Percentiles rank a stretch among this genome's conserved stretches.
Evolutionary conservation across 2,329 filamentous ascomycete species (phyloP).

Genomic region (Alternaria hordeiaustralica): DNA sequence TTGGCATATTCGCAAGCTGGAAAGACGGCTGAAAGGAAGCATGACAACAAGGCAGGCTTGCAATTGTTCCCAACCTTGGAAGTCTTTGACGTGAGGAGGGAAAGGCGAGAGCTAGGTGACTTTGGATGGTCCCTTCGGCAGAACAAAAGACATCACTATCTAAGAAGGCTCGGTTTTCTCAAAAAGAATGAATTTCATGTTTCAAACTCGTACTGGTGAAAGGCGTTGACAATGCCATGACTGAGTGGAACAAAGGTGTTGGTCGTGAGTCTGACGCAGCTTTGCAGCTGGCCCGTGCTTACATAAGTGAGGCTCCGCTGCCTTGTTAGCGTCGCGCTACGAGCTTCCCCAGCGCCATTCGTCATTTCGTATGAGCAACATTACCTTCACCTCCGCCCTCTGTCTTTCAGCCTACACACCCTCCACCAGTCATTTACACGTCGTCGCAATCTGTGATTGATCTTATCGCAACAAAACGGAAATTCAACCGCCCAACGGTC

Average conservation of each 20-base stretch:
- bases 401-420: constrained; percentile 17
- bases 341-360: constrained; percentile 21
- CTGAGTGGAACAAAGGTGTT: background rate
- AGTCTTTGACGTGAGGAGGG: no score
- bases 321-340: constrained; percentile 21
- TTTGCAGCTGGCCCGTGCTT: constrained; percentile 2
- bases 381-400: constrained; percentile 18
- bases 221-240: background rate
- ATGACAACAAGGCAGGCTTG: no score
- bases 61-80: no score
- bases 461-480: background rate
- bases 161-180: no score
- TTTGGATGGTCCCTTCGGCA: no score
- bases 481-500: background rate
- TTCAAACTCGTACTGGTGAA: no score
- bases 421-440: constrained; percentile 4
- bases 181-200: no score
- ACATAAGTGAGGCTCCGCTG: constrained; percentile 25
- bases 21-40: no score
- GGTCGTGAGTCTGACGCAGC: background rate
- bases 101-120: no score
- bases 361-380: constrained; percentile 27
- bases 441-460: constrained; percentile 14
- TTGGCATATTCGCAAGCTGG: no score
- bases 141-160: no score